Base-by-base conservation (phyloP, 2,329 filamentous ascomycete species). In the Cladobotryum mycophilum region DNA sequence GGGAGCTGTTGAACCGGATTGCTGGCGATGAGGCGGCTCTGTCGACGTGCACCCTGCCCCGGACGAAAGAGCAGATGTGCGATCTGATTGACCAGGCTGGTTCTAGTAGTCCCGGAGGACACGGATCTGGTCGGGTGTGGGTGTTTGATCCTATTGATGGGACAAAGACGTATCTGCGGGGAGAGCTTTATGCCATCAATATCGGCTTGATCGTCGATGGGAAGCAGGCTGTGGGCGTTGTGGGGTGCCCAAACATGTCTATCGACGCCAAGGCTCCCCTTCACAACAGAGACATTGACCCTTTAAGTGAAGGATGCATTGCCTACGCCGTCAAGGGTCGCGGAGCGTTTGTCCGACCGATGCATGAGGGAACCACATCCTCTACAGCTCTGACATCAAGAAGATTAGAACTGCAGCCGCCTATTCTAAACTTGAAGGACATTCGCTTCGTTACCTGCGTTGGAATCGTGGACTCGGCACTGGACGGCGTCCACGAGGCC, bases 131-230 rank as follows among this genome's bases (percentile, higher is more conserved):
- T 7, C 62, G 78, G 13, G 72, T 74, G 8, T 82, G 79, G 79
- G 71, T 82, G 0, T 81, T 82, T 57, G 79, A 82, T 57, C 79
- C 79, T 1, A 81, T 82, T 30, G 79, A 82, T 55, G 79, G 79
- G 7, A 82, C 79, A 2, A 75, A 77, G 64, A 80, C 77, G 1
- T 82, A 79, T 48, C 67, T 82, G 8, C 64, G 67, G 11, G 73
- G 75, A 5, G 67, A 79, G 56, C 71, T 79, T 43, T 82, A 81
- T 56, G 79, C 77, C 50, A 76, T 81, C 62, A 82, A 82, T 52
- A 68, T 80, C 15, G 77, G 70, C 2, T 68, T 82, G 3, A 61
- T 82, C 3, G 66, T 75, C 33, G 75, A 72, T 22, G 75, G 77
- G 3, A 62, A 66, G 51, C 78, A 82, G 60, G 63, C 72, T 2